Percentiles rank a stretch among this genome's conserved stretches.
Evolutionary conservation across 2,329 filamentous ascomycete species (phyloP).

Genomic region (Dactylellina drechsleri): DNA sequence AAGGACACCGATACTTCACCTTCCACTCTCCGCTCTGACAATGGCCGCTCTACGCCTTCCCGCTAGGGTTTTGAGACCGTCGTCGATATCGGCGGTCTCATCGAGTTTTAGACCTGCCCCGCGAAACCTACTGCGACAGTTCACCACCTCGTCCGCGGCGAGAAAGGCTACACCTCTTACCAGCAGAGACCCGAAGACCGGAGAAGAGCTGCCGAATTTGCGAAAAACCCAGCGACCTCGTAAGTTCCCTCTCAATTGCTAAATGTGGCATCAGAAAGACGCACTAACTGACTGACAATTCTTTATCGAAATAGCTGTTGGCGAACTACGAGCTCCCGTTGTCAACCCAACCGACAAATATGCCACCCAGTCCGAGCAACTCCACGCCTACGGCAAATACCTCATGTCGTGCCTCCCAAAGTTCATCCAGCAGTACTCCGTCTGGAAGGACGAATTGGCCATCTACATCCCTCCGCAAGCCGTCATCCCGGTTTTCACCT

Average conservation of each 20-base stretch:
- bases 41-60: constrained; percentile 52
- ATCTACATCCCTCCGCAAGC: constrained; percentile 90
- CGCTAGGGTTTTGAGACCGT: constrained; percentile 36
- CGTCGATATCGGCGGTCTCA: constrained; percentile 41
- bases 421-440: constrained; percentile 98
- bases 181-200: constrained; percentile 43
- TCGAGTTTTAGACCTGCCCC: constrained; percentile 36
- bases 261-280: neutral
- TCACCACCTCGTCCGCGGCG: constrained; percentile 29
- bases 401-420: constrained; percentile 96
- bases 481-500: constrained; percentile 89
- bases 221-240: constrained; percentile 38
- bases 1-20: constrained; percentile 22
- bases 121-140: constrained; percentile 44
- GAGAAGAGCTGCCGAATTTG: constrained; percentile 44
- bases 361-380: constrained; percentile 81
- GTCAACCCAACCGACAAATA: constrained; percentile 82
- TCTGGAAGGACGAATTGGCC: constrained; percentile 98
- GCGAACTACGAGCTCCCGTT: constrained; percentile 71
- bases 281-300: constrained; percentile 4
- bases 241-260: constrained; percentile 23
- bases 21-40: constrained; percentile 18
- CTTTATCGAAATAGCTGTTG: constrained; percentile 62
- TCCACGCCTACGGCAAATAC: constrained; percentile 96
- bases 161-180: constrained; percentile 30